Percentiles rank a stretch among this genome's conserved stretches.
Evolutionary conservation across 2,329 filamentous ascomycete species (phyloP).

Genomic region (Pseudogymnoascus sp.): DNA sequence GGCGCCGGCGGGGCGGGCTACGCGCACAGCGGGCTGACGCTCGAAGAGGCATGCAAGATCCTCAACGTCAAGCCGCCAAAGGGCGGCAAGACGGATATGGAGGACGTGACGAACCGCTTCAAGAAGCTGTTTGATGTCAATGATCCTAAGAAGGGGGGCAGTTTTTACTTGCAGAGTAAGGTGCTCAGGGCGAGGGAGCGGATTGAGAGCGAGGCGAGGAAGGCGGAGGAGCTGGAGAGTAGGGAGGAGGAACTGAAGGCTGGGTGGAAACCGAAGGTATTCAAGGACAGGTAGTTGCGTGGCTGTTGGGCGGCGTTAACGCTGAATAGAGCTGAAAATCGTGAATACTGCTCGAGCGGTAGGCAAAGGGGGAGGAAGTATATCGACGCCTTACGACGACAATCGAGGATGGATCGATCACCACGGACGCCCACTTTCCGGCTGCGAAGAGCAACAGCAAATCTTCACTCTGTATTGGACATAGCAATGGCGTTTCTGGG

Average conservation of each 20-base stretch:
- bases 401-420: neutral
- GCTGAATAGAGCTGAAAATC: constrained; percentile 5
- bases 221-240: constrained; percentile 60
- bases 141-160: constrained; percentile 90
- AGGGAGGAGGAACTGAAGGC: constrained; percentile 71
- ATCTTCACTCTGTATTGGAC: constrained; percentile 11
- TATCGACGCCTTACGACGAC: neutral
- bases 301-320: constrained; percentile 2
- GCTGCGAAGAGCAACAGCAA: constrained; percentile 6
- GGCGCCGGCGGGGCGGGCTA: constrained; percentile 35
- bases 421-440: neutral
- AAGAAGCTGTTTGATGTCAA: constrained; percentile 93
- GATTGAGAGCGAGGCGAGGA: constrained; percentile 77
- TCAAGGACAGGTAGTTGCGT: constrained; percentile 62
- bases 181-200: constrained; percentile 83
- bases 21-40: constrained; percentile 65
- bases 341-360: neutral
- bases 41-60: constrained; percentile 96
- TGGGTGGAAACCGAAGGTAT: constrained; percentile 92
- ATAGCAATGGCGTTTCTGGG: constrained; percentile 10
- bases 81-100: constrained; percentile 66
- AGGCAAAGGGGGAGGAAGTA: neutral
- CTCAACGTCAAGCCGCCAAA: constrained; percentile 88
- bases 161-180: constrained; percentile 98
- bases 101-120: constrained; percentile 76